Evolutionary conservation across 2,329 filamentous ascomycete species (phyloP).

Genomic region (Botrytis cinerea): DNA sequence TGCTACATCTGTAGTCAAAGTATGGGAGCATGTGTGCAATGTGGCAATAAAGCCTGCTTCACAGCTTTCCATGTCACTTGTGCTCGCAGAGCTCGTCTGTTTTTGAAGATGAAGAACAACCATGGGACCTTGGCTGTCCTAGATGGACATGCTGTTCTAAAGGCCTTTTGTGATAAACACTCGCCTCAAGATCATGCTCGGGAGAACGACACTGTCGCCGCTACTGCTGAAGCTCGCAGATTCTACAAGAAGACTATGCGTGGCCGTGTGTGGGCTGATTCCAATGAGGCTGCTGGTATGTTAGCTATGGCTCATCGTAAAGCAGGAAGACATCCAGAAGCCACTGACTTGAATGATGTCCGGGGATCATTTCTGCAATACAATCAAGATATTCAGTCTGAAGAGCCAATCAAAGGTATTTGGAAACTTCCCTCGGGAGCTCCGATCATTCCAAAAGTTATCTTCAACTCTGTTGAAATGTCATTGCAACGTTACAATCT

Average conservation of each 20-base stretch:
- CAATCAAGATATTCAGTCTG: constrained; percentile 32
- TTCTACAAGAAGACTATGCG: constrained; percentile 91
- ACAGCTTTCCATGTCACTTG: constrained; percentile 97
- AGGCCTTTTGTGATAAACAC: constrained; percentile 95
- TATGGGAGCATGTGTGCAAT: constrained; percentile 98
- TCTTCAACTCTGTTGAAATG: constrained; percentile 82
- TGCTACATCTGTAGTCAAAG: constrained; percentile 97
- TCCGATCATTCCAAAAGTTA: constrained; percentile 86
- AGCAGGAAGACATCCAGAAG: constrained; percentile 65
- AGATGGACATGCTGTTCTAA: constrained; percentile 77
- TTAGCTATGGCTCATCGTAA: constrained; percentile 72
- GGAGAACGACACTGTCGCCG: constrained; percentile 79
- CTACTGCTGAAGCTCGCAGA: constrained; percentile 79
- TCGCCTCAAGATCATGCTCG: constrained; percentile 85
- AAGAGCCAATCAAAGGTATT: constrained; percentile 63
- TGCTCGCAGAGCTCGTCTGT: constrained; percentile 82
- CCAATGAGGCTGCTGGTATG: constrained; percentile 77
- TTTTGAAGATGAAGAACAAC: constrained; percentile 93
- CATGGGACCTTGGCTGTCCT: constrained; percentile 77
- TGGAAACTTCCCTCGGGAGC: constrained; percentile 96
- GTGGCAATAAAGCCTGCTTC: constrained; percentile 95
- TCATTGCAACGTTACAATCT: constrained; percentile 82
- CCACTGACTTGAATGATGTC: constrained; percentile 81
- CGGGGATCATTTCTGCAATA: constrained; percentile 74
- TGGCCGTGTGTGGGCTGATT: constrained; percentile 88